A percentile compares a stretch with the other conserved stretches of the same genome.
phyloP scores from a whole-genome alignment of 805 yeast species.

The Candida khao-thaluensis region DNA sequence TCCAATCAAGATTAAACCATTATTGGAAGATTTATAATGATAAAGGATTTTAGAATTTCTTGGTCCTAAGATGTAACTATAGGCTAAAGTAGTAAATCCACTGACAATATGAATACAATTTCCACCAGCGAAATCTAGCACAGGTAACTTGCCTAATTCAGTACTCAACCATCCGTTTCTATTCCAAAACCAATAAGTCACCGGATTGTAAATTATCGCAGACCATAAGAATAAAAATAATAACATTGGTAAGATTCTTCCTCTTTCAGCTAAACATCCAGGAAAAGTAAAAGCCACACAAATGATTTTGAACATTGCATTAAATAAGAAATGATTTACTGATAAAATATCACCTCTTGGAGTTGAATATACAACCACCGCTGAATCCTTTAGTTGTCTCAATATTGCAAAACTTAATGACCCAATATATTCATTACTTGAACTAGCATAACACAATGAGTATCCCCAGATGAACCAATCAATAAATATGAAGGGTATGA shows the following conservation, averaged over 20 bases:
- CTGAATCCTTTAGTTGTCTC: conserved; percentile 23
- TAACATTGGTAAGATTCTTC: conserved; percentile 41
- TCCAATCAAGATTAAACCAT: conserved; percentile 34
- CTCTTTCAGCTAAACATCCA: conserved; percentile 45
- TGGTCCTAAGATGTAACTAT: conserved; percentile 43
- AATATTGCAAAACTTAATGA: conserved; percentile 30
- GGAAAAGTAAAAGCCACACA: conserved; percentile 44
- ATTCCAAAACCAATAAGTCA: conserved; percentile 48
- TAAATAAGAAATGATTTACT: conserved; percentile 38
- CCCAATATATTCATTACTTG: conserved; percentile 36
- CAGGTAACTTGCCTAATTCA: conserved; percentile 32
- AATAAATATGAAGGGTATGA: conserved; percentile 31
- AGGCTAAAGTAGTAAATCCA: conserved; percentile 46
- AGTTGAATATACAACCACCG: conserved; percentile 25
- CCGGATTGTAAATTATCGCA: conserved; percentile 40
- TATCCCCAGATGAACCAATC: conserved; percentile 49
- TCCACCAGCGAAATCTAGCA: conserved; percentile 47
- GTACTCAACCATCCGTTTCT: conserved; percentile 42
- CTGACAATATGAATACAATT: conserved; percentile 44
- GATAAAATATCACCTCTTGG: conserved; percentile 39
- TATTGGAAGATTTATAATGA: conserved; percentile 37
- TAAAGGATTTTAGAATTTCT: conserved; percentile 37
- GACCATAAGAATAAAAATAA: conserved; percentile 42
- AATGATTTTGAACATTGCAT: conserved; percentile 37
- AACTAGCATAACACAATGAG: conserved; percentile 38